Percentiles rank a stretch among this genome's conserved stretches.
Conservation (phyloP, 495 filamentous ascomycete species). For the Aspergillus mulundensis region DNA sequence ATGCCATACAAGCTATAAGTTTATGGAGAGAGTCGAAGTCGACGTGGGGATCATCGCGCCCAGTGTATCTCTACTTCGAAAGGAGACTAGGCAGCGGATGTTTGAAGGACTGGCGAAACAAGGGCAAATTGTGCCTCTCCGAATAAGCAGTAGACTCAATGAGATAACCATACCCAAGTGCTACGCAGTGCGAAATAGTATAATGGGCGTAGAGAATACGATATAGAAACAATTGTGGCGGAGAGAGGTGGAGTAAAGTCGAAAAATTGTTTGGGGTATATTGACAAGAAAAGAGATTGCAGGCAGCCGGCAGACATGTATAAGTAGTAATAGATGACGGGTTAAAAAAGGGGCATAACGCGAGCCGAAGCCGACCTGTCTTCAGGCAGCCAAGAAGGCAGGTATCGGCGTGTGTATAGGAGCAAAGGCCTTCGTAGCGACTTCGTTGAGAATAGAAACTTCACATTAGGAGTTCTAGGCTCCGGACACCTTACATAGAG, state of each 20-base stretch:
- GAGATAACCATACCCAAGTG: too few species aligned
- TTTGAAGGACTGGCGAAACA: neutral
- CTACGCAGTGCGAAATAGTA: neutral
- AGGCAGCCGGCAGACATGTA: slow-evolving; percentile 3
- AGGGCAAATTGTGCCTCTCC: neutral
- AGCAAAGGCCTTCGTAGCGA: too few species aligned
- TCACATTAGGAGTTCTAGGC: neutral
- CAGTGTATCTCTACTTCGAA: too few species aligned
- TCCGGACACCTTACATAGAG: neutral
- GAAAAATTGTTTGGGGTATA: slow-evolving; percentile 17
- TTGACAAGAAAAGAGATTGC: slow-evolving; percentile 5
- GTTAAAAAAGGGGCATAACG: neutral
- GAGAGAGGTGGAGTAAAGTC: neutral
- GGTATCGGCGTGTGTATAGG: neutral
- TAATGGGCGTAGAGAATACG: neutral
- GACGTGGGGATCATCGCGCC: too few species aligned
- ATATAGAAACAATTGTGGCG: neutral
- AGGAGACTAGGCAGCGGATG: neutral
- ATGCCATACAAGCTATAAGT: neutral
- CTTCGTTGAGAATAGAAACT: neutral
- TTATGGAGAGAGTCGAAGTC: neutral
- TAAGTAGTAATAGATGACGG: neutral
- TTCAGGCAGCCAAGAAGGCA: neutral
- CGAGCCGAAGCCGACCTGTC: neutral
- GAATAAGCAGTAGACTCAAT: too few species aligned